Percentiles rank a stretch among this genome's conserved stretches.
Evolutionary conservation across 2,329 filamentous ascomycete species (phyloP).

Genomic region (Amylocarpus encephaloides): DNA sequence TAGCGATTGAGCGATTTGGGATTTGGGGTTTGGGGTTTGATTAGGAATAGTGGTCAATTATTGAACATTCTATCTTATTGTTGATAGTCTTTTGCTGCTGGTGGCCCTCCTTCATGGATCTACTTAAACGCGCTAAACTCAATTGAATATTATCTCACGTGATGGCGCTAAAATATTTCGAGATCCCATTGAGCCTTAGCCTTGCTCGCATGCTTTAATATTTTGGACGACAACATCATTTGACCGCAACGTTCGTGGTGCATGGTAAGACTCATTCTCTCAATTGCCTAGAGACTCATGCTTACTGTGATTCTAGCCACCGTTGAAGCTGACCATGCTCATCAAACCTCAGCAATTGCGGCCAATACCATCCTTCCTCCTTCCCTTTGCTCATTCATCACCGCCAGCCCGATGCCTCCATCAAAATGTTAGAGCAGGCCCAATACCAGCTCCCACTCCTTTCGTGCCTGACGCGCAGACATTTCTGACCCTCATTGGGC

Average conservation of each 20-base stretch:
- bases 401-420: constrained; percentile 36
- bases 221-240: too few species aligned
- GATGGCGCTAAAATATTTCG: too few species aligned
- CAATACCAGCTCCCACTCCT: constrained; percentile 65
- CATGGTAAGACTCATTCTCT: background rate
- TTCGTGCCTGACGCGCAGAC: constrained; percentile 80
- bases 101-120: too few species aligned
- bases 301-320: background rate
- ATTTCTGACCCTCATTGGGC: constrained; percentile 87
- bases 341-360: constrained; percentile 25
- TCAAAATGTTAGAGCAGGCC: constrained; percentile 33
- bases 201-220: background rate
- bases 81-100: too few species aligned
- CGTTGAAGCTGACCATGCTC: constrained; percentile 23
- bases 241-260: background rate
- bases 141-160: too few species aligned
- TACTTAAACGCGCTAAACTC: too few species aligned
- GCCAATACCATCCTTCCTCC: constrained; percentile 28
- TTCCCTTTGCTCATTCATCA: constrained; percentile 27
- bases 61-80: too few species aligned
- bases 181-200: background rate
- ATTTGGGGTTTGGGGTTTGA: background rate
- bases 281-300: background rate
- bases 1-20: constrained; percentile 4
- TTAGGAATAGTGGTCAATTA: too few species aligned